Conservation (phyloP, 164 flowering plant genomes). For the Santalum album region DNA sequence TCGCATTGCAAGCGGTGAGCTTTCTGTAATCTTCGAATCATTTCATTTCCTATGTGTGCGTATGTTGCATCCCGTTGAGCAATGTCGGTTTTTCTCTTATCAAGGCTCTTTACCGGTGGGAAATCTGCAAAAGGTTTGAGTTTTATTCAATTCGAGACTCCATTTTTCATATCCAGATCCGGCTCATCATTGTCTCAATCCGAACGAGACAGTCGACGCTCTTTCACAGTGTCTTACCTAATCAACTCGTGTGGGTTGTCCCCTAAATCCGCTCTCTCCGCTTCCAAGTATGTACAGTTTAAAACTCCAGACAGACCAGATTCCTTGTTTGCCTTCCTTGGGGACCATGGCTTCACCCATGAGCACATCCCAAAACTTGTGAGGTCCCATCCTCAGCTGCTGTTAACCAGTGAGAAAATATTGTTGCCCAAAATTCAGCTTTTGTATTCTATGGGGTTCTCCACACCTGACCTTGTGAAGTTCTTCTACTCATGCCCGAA, state of each 20-base stretch:
- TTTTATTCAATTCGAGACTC: too few species aligned
- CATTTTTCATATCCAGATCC: too few species aligned
- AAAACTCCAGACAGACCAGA: not conserved
- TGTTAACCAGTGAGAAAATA: not conserved
- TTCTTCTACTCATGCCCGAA: not conserved
- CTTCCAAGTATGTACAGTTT: not conserved
- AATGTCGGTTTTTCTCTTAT: too few species aligned
- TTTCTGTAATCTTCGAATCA: too few species aligned
- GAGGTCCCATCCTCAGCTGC: not conserved
- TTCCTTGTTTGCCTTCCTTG: constrained; percentile 1
- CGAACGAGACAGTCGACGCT: too few species aligned
- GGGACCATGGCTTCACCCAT: constrained; percentile 3
- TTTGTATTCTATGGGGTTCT: constrained; percentile 6
- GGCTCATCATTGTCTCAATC: too few species aligned
- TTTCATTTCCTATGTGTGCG: too few species aligned
- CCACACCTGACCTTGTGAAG: not conserved
- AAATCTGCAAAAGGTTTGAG: too few species aligned
- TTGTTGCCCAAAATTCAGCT: constrained; percentile 9
- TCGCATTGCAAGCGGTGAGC: too few species aligned
- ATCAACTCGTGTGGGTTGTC: constrained; percentile 10
- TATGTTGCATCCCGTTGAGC: too few species aligned
- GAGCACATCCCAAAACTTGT: constrained; percentile 6
- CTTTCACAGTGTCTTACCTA: constrained; percentile 5
- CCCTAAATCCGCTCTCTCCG: constrained; percentile 1
- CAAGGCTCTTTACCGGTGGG: too few species aligned